Conservation (phyloP, 2,329 filamentous ascomycete species). For the Pseudogymnoascus sp. region DNA sequence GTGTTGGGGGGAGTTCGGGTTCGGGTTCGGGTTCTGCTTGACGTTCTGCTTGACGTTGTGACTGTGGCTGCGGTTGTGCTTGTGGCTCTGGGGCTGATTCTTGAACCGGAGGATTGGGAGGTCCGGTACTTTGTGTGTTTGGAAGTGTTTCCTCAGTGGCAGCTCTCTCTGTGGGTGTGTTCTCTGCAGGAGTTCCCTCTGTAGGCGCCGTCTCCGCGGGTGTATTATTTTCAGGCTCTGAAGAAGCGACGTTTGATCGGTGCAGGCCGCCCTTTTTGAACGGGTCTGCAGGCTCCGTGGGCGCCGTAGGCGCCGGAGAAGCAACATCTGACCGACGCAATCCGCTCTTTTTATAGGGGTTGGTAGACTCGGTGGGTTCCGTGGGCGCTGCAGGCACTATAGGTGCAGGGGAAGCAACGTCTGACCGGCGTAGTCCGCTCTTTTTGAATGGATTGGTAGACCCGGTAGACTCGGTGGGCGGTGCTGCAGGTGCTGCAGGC, state of each 20-base stretch:
- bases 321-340: background rate
- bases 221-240: background rate
- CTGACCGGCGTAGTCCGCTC: background rate
- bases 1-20: slow-evolving; percentile 55
- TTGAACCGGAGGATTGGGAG: background rate
- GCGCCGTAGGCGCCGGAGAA: background rate
- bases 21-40: slow-evolving; percentile 29
- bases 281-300: background rate
- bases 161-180: background rate
- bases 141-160: background rate
- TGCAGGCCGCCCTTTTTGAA: slow-evolving; percentile 2
- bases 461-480: slow-evolving; percentile 8
- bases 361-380: background rate
- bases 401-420: slow-evolving; percentile 7
- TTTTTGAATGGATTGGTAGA: background rate
- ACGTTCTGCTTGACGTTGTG: background rate
- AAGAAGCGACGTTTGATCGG: background rate
- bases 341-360: slow-evolving; percentile 3
- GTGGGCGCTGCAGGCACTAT: background rate
- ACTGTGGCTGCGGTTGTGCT: background rate
- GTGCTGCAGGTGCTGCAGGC: background rate
- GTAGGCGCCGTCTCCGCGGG: background rate
- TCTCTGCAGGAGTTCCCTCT: background rate
- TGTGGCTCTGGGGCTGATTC: background rate
- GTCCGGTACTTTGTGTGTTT: background rate